Percentiles rank a stretch among this genome's conserved stretches.
phyloP scores from a whole-genome alignment of 2,329 filamentous ascomycete genomes.

The Colletotrichum sidae region DNA sequence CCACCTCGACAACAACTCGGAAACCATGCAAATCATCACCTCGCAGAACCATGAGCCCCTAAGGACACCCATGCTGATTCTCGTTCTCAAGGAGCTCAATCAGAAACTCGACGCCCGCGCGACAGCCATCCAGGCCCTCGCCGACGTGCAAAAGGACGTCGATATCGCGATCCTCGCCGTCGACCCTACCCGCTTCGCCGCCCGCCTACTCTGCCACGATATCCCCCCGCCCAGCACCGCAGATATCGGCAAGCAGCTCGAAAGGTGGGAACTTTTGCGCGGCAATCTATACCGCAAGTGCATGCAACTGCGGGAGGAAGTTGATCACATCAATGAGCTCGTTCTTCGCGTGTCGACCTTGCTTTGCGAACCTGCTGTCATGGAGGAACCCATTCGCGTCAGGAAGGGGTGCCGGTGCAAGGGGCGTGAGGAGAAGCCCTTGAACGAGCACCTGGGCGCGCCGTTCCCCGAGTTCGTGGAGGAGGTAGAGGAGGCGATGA shows the following conservation, averaged over 20 bases:
- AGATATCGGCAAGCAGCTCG: too few species aligned
- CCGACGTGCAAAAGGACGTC: not conserved
- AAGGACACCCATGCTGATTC: not conserved
- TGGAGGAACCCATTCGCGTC: not conserved
- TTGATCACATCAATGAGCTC: too few species aligned
- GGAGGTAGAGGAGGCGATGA: too few species aligned
- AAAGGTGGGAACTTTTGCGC: too few species aligned
- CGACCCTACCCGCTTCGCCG: not conserved
- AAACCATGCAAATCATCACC: not conserved
- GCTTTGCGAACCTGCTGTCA: not conserved
- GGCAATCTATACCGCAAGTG: too few species aligned
- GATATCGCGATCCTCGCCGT: not conserved
- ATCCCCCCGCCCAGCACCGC: not conserved
- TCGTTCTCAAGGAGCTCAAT: constrained; percentile 6
- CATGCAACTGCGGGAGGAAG: too few species aligned
- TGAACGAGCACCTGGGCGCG: not conserved
- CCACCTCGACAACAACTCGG: constrained; percentile 2
- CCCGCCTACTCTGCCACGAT: not conserved
- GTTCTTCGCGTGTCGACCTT: not conserved
- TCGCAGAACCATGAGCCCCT: not conserved
- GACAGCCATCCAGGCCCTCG: not conserved
- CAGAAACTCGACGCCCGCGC: not conserved
- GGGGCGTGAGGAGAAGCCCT: not conserved
- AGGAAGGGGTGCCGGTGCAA: not conserved
- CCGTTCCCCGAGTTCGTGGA: too few species aligned